These are phyloP conservation scores for Plectosphaerella plurivora DNA, from an alignment of 2,329 filamentous ascomycete genomes.

Conservation along the genomic window DNA sequence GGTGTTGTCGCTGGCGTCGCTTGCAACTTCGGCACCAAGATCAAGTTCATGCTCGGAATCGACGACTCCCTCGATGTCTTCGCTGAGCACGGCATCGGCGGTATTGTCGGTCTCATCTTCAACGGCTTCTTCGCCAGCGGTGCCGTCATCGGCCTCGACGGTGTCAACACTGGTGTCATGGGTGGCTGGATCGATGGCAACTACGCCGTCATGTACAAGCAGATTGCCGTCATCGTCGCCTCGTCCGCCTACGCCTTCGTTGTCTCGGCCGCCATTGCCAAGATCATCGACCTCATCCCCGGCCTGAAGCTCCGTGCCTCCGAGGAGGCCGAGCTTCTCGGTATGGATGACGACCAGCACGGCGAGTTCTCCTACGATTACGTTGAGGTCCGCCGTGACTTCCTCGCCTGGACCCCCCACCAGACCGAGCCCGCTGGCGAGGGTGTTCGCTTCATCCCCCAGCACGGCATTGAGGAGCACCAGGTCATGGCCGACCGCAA, in stretches of 20 bases:
- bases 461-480: constrained; percentile 70
- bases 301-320: constrained; percentile 75
- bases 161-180: constrained; percentile 62
- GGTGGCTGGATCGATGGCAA: constrained; percentile 76
- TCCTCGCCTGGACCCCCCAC: constrained; percentile 80
- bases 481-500: constrained; percentile 27
- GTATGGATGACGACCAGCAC: constrained; percentile 87
- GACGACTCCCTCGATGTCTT: constrained; percentile 71
- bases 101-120: constrained; percentile 66
- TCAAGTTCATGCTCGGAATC: constrained; percentile 60
- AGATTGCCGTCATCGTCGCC: constrained; percentile 71
- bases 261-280: constrained; percentile 69
- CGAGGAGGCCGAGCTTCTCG: constrained; percentile 78
- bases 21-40: constrained; percentile 67
- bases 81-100: constrained; percentile 66
- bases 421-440: constrained; percentile 58
- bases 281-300: constrained; percentile 69
- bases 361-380: constrained; percentile 90
- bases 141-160: constrained; percentile 70
- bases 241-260: constrained; percentile 65
- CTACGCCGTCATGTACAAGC: constrained; percentile 71
- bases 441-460: constrained; percentile 56
- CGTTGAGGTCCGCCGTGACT: constrained; percentile 83
- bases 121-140: constrained; percentile 68
- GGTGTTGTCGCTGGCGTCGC: constrained; percentile 61